These are phyloP conservation scores for Exophiala sp. DNA, from an alignment of 2,329 filamentous ascomycete genomes.

Conservation along the genomic window DNA sequence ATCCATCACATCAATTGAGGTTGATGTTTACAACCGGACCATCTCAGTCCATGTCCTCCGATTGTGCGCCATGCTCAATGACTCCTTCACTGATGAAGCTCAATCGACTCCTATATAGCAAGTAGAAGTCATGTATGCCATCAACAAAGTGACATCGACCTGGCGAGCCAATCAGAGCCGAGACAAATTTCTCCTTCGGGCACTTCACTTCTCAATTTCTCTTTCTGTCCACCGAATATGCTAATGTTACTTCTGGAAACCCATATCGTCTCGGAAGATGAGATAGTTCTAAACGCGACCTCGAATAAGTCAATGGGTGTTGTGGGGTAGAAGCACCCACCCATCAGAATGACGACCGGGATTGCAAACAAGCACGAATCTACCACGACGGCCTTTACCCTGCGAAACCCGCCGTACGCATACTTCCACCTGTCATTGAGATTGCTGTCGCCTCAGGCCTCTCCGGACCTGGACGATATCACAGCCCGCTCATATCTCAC, in stretches of 20 bases:
- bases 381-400: constrained; percentile 22
- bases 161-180: too few species aligned
- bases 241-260: neutral
- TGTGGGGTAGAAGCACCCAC: neutral
- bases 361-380: neutral
- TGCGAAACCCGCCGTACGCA: constrained; percentile 30
- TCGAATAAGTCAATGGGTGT: neutral
- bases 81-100: neutral
- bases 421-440: constrained; percentile 31
- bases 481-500: constrained; percentile 46
- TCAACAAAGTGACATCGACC: too few species aligned
- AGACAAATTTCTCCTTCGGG: too few species aligned
- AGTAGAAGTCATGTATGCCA: too few species aligned
- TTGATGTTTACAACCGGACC: neutral
- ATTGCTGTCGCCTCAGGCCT: constrained; percentile 8
- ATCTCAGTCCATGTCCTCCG: too few species aligned
- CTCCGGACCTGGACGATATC: constrained; percentile 39
- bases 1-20: neutral
- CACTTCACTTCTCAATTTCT: neutral
- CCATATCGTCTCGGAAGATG: neutral
- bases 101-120: neutral
- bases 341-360: neutral
- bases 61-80: too few species aligned
- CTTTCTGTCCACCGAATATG: neutral
- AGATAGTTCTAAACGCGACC: neutral